Evolutionary conservation across 768 basidiomycete genomes (phyloP).

Genomic region (Pisolithus microcarpus): DNA sequence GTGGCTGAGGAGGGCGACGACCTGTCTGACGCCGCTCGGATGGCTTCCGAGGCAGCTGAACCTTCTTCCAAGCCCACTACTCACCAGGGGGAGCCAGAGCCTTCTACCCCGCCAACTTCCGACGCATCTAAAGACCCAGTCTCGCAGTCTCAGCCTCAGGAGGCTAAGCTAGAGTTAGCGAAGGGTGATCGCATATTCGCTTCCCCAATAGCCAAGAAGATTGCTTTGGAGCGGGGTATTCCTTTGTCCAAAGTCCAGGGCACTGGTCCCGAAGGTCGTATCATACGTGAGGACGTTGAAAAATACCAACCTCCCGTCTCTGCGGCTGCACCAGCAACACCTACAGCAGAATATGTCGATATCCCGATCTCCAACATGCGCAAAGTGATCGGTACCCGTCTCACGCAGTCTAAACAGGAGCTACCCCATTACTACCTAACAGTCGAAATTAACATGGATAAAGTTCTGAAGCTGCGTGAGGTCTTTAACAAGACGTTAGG

Average conservation of each 20-base stretch:
- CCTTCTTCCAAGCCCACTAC: conserved; percentile 21
- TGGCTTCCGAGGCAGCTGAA: conserved; percentile 59
- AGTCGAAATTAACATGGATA: conserved; percentile 93
- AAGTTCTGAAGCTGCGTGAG: conserved; percentile 86
- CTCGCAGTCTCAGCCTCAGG: conserved; percentile 28
- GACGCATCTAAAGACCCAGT: conserved; percentile 30
- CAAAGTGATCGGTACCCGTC: conserved; percentile 82
- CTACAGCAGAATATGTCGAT: conserved; percentile 77
- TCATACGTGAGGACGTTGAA: conserved; percentile 92
- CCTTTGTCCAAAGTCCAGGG: conserved; percentile 88
- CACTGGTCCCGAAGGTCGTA: conserved; percentile 88
- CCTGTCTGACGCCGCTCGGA: conserved; percentile 67
- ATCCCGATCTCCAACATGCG: conserved; percentile 92
- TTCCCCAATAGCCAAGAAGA: conserved; percentile 92
- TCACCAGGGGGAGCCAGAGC: conserved; percentile 26
- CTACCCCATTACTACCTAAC: conserved; percentile 98
- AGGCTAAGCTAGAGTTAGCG: conserved; percentile 49
- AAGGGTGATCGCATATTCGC: conserved; percentile 86
- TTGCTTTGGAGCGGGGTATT: conserved; percentile 90
- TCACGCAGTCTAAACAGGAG: conserved; percentile 89
- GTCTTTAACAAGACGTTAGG: conserved; percentile 88
- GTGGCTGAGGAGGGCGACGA: conserved; percentile 95
- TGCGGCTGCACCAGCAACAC: conserved; percentile 37
- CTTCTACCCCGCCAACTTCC: conserved; percentile 38
- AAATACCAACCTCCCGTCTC: conserved; percentile 61